A percentile compares a stretch with the other conserved stretches of the same genome.
Evolutionary conservation across 2,329 filamentous ascomycete genomes (phyloP).

Genomic region (Trichoderma aggressivum): DNA sequence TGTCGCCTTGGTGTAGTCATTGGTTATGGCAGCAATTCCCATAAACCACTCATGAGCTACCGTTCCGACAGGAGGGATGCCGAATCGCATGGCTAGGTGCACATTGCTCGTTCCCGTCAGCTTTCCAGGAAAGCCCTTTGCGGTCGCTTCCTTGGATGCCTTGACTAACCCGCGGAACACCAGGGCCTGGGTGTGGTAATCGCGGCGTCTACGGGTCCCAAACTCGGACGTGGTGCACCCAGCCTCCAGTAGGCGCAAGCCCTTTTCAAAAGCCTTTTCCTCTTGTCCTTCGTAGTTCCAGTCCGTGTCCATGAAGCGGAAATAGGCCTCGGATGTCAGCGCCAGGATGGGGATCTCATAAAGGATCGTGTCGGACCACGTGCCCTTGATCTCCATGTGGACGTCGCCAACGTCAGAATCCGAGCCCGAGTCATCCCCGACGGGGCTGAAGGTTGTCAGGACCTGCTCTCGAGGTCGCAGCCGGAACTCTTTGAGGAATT

Average conservation of each 20-base stretch:
- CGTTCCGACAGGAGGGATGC: conserved; percentile 79
- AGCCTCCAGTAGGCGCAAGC: conserved; percentile 68
- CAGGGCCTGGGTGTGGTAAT: conserved; percentile 91
- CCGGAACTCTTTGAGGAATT: conserved; percentile 77
- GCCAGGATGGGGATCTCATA: conserved; percentile 96
- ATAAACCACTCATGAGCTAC: conserved; percentile 99
- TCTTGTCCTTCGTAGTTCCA: conserved; percentile 88
- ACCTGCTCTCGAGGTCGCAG: conserved; percentile 81
- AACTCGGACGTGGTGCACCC: conserved; percentile 94
- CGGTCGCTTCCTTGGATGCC: conserved; percentile 68
- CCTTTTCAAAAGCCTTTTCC: conserved; percentile 80
- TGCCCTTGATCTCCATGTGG: conserved; percentile 71
- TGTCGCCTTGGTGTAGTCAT: conserved; percentile 80
- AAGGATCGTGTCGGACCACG: conserved; percentile 92
- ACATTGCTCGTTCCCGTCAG: conserved; percentile 93
- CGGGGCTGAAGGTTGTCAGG: conserved; percentile 60
- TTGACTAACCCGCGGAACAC: conserved; percentile 83
- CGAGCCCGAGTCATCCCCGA: conserved; percentile 54
- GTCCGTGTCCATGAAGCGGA: conserved; percentile 91
- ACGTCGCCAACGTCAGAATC: conserved; percentile 71
- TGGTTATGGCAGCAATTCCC: conserved; percentile 88
- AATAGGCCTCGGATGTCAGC: conserved; percentile 92
- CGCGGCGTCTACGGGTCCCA: conserved; percentile 80
- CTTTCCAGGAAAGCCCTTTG: conserved; percentile 64
- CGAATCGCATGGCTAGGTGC: conserved; percentile 91